phyloP scores from a whole-genome alignment of 1,284 basidiomycete genomes.

The Tremellales sp. region DNA sequence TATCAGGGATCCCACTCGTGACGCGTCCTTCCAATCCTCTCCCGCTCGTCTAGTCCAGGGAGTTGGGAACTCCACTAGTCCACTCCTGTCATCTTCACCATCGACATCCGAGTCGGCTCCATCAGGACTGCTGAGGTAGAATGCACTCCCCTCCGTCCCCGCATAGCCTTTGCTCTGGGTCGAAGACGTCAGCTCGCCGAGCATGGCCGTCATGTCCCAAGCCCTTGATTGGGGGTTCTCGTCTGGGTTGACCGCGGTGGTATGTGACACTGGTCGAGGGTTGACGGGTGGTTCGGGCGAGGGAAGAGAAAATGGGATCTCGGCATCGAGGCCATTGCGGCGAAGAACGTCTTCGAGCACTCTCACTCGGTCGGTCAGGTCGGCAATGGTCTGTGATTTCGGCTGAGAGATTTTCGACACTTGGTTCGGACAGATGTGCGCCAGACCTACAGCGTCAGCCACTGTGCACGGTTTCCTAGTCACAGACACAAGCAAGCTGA shows the following conservation, averaged over 20 bases:
- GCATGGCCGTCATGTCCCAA: slow-evolving; percentile 16
- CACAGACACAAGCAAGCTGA: not conserved
- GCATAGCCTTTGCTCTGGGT: slow-evolving; percentile 9
- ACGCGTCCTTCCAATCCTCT: slow-evolving; percentile 6
- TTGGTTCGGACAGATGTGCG: slow-evolving; percentile 15
- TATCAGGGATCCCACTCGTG: slow-evolving; percentile 8
- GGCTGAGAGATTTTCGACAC: slow-evolving; percentile 14
- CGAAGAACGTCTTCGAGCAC: slow-evolving; percentile 7
- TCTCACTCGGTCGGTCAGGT: slow-evolving; percentile 10
- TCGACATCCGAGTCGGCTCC: slow-evolving; percentile 4
- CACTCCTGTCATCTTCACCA: slow-evolving; percentile 4
- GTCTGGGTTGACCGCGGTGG: not conserved
- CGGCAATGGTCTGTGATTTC: slow-evolving; percentile 12
- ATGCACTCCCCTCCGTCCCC: slow-evolving; percentile 12
- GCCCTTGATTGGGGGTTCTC: not conserved
- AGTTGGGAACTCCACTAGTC: slow-evolving; percentile 3
- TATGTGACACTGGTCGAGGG: not conserved
- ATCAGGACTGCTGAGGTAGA: slow-evolving; percentile 8
- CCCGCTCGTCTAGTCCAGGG: not conserved
- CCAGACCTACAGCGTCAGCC: slow-evolving; percentile 7
- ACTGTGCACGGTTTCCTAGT: too few relatives aligned
- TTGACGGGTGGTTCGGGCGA: slow-evolving; percentile 1
- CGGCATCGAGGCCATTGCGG: not conserved
- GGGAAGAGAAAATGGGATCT: not conserved
- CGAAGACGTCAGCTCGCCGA: slow-evolving; percentile 9